phyloP scores from a whole-genome alignment of 805 yeast genomes.

The Tetrapisispora iriomotensis region DNA sequence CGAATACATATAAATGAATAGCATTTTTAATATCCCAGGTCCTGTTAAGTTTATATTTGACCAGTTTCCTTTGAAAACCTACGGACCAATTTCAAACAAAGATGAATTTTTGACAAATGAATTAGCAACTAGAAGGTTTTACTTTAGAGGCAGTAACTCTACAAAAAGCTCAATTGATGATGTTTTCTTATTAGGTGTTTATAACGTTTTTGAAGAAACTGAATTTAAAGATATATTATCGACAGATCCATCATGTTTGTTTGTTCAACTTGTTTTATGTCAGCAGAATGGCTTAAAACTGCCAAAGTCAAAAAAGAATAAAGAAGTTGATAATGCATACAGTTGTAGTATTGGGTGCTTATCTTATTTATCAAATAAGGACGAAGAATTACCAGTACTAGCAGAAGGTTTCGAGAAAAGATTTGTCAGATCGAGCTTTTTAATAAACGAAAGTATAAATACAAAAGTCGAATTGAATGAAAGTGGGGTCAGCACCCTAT shows the following conservation, averaged over 20 bases:
- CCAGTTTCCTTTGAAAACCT: conserved; percentile 40
- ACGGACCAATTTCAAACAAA: conserved; percentile 30
- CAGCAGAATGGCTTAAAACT: conserved; percentile 35
- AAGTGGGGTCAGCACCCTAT: conserved; percentile 27
- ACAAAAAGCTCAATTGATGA: conserved; percentile 8
- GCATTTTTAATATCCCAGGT: conserved; percentile 4
- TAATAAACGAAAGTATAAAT: conserved; percentile 31
- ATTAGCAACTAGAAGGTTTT: conserved; percentile 18
- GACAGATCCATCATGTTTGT: conserved; percentile 50
- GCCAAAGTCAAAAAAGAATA: conserved; percentile 27
- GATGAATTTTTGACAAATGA: conserved; percentile 22
- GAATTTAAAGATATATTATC: conserved; percentile 31
- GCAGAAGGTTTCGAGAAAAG: conserved; percentile 38
- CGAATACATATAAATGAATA: background rate
- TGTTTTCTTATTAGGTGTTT: conserved; percentile 46
- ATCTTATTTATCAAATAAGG: conserved; percentile 41
- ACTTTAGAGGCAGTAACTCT: conserved; percentile 8
- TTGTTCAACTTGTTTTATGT: conserved; percentile 35
- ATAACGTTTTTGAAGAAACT: conserved; percentile 33
- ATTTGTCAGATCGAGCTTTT: conserved; percentile 30
- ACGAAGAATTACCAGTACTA: conserved; percentile 44
- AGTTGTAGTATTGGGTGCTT: conserved; percentile 34
- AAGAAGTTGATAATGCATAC: conserved; percentile 3
- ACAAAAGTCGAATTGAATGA: conserved; percentile 23
- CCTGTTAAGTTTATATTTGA: conserved; percentile 31